Base-by-base conservation (phyloP, 768 basidiomycete species). In the Pholiota conissans region DNA sequence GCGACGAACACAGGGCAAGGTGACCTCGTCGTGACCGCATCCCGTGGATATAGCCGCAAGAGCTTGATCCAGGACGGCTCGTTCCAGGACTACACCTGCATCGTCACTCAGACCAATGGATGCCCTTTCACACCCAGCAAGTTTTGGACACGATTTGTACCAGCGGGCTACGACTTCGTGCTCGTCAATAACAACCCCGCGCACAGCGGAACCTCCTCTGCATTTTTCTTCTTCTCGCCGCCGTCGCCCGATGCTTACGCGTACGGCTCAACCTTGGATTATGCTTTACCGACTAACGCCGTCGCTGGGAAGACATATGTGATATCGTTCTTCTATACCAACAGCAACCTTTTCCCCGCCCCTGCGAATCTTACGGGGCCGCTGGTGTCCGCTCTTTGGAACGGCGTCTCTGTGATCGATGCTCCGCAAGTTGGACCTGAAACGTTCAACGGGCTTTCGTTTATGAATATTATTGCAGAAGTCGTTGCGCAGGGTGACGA, bases 151-250 rank as follows among this genome's bases (percentile, higher is more conserved):
- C 37, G 52, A 1, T 24, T 27, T 16, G 28, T 53, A n/a, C 10
- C 40, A n/a, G 37, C 11, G 22, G 20, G 20, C 4, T 6, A 40
- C 16, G 52, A 45, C 13, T 53, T 42, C 29, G 30, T 53, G 20
- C 52, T 53, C 27, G 40, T 53, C 16, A 22, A 45, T 27, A 53
- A 52, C 51, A 39, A 39, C 51, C 51, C n/a, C n/a, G n/a, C 51
- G 24, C 51, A 28, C 24, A 52, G 51, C 26, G 51, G 51, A 13
- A 52, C 51, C 16, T 52, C 51, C 11, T 52, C 51, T 22, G 51
- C 51, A 8, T 35, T 37, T 7, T 52, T 52, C 35, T 39, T 52
- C 51, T 37, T 52, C 35, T 20, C 18, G 2, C 5, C 6, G 26
- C 26, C 37, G 20, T 39, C 1, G n/a, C 7, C 20, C n/a, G n/a